phyloP scores from a whole-genome alignment of 2,329 filamentous ascomycete genomes.

The Aspergillus transmontanensis region DNA sequence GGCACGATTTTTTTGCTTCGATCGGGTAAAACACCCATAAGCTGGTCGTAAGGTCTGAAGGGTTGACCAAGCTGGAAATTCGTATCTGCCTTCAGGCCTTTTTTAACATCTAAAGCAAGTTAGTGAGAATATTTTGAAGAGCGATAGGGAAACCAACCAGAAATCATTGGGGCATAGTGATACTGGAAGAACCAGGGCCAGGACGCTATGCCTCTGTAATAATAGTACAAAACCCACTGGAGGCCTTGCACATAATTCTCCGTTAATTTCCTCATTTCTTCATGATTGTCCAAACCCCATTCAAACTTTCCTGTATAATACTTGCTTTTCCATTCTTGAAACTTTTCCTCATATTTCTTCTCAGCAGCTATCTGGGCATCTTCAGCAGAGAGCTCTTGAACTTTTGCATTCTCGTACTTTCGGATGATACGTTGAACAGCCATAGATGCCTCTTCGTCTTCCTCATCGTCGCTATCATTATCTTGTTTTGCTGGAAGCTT shows the following conservation, averaged over 20 bases:
- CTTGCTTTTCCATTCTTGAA: constrained; percentile 88
- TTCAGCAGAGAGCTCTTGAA: constrained; percentile 76
- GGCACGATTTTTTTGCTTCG: constrained; percentile 97
- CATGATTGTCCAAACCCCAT: constrained; percentile 79
- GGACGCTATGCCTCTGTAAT: constrained; percentile 93
- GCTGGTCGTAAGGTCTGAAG: constrained; percentile 91
- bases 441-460: constrained; percentile 81
- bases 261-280: constrained; percentile 77
- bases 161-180: constrained; percentile 97
- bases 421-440: constrained; percentile 84
- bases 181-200: constrained; percentile 99
- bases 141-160: constrained; percentile 54
- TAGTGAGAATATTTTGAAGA: constrained; percentile 18
- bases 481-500: constrained; percentile 58
- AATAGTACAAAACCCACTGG: constrained; percentile 98
- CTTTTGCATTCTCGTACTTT: constrained; percentile 85
- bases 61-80: constrained; percentile 93
- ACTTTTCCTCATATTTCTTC: constrained; percentile 86
- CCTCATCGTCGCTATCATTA: constrained; percentile 63
- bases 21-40: constrained; percentile 97
- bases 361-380: constrained; percentile 79
- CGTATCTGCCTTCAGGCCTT: constrained; percentile 81
- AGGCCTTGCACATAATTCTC: constrained; percentile 98
- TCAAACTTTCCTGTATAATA: constrained; percentile 92
- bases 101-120: constrained; percentile 70